Evolutionary conservation across 192 early-diverging fungal species (phyloP).

Genomic region (Diversispora epigaea): DNA sequence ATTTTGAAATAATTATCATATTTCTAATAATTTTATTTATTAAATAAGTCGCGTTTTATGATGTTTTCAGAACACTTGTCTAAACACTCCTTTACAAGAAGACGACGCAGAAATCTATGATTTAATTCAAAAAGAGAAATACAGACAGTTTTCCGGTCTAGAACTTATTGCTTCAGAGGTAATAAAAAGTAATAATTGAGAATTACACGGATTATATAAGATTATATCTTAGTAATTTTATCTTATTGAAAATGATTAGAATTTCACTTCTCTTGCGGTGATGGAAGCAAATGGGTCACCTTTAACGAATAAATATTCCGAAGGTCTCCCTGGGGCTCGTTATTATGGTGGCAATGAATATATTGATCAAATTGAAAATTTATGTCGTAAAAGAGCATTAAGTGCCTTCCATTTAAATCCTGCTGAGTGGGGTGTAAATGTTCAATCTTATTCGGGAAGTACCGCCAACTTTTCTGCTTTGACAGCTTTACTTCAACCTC

Average conservation of each 20-base stretch:
- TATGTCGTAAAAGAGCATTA: conserved; percentile 95
- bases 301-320: conserved; percentile 99
- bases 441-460: conserved; percentile 98
- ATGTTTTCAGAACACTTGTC: conserved; percentile 54
- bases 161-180: conserved; percentile 99
- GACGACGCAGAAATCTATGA: conserved; percentile 93
- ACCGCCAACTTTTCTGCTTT: conserved; percentile 99
- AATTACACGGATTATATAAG: no score
- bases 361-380: conserved; percentile 92
- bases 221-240: no score
- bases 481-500: conserved; percentile 92
- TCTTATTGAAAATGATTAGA: conserved; percentile 50
- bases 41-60: background rate
- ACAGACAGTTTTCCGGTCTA: conserved; percentile 96
- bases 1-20: background rate
- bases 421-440: conserved; percentile 98
- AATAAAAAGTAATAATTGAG: background rate
- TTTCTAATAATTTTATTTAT: background rate
- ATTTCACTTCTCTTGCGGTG: conserved; percentile 99
- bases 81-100: conserved; percentile 88
- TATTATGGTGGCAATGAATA: conserved; percentile 99
- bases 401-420: conserved; percentile 87
- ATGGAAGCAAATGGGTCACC: conserved; percentile 99
- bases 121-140: conserved; percentile 96
- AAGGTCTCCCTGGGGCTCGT: conserved; percentile 97